Percentiles rank a stretch among this genome's conserved stretches.
phyloP scores from a whole-genome alignment of 352 stramenopile genomes.

The Blastocystis sp. region DNA sequence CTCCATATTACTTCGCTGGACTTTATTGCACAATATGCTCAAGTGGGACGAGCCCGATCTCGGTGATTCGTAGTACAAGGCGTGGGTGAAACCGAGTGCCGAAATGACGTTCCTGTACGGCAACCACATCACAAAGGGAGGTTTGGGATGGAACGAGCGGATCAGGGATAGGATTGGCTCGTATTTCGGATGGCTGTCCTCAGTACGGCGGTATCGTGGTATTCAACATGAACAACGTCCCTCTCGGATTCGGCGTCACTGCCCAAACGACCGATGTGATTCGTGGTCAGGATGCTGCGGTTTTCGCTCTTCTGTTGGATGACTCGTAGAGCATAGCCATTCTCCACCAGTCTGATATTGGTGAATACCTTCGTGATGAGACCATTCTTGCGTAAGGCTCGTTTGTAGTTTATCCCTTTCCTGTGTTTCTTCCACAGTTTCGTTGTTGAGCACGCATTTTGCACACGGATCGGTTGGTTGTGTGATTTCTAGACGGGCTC shows the following conservation, averaged over 20 bases:
- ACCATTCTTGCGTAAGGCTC: conserved; percentile 73
- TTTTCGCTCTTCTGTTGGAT: conserved; percentile 82
- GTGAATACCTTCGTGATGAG: conserved; percentile 97
- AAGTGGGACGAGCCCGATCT: conserved; percentile 78
- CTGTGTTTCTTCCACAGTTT: too few species aligned
- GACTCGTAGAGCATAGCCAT: conserved; percentile 86
- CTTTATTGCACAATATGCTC: conserved; percentile 95
- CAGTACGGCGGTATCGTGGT: conserved; percentile 97
- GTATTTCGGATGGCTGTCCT: conserved; percentile 95
- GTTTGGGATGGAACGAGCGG: not conserved
- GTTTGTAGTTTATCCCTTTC: conserved; percentile 16
- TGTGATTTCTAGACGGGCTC: too few species aligned
- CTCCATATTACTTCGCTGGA: conserved; percentile 97
- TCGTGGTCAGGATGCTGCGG: conserved; percentile 79
- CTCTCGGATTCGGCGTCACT: conserved; percentile 94
- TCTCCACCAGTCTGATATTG: conserved; percentile 97
- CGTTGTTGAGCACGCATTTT: too few species aligned
- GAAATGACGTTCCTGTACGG: conserved; percentile 99
- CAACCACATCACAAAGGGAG: conserved; percentile 96
- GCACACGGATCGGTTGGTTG: too few species aligned
- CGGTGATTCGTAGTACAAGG: conserved; percentile 87
- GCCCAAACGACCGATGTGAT: conserved; percentile 92
- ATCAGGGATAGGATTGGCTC: conserved; percentile 83
- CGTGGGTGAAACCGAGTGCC: conserved; percentile 98
- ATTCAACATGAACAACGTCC: conserved; percentile 97